Conservation (phyloP, 352 stramenopile species). For the Pilasporangium apinafurcum region DNA sequence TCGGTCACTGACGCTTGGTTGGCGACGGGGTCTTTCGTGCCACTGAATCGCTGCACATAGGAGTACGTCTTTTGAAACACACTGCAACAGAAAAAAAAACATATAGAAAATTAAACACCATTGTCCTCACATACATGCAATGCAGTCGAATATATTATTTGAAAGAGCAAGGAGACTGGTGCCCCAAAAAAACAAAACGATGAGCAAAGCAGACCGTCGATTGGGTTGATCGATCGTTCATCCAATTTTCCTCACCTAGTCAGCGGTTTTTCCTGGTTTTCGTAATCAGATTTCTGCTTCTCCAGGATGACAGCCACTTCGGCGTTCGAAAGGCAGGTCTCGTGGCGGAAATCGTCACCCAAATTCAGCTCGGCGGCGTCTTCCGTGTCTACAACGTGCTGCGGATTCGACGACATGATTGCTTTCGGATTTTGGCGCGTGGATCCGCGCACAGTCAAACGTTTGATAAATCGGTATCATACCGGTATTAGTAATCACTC, state of each 20-base stretch:
- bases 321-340: slow-evolving; percentile 87
- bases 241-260: slow-evolving; percentile 38
- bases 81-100: slow-evolving; percentile 13
- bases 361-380: slow-evolving; percentile 87
- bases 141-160: not conserved
- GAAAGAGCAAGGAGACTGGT: not conserved
- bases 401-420: slow-evolving; percentile 70
- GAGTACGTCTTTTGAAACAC: slow-evolving; percentile 91
- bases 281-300: slow-evolving; percentile 88
- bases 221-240: not conserved
- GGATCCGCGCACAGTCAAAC: too few relatives aligned
- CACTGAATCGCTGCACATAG: slow-evolving; percentile 88
- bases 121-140: not conserved
- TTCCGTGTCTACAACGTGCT: slow-evolving; percentile 87
- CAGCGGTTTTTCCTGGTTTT: slow-evolving; percentile 88
- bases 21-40: slow-evolving; percentile 87
- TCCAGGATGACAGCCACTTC: slow-evolving; percentile 88
- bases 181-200: not conserved
- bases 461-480: not conserved
- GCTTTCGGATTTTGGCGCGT: not conserved
- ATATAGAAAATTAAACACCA: too few relatives aligned
- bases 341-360: slow-evolving; percentile 84
- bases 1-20: slow-evolving; percentile 88
- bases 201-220: not conserved
- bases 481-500: not conserved